phyloP scores from a whole-genome alignment of 2,329 filamentous ascomycete species.

The Waltergamsia citrina region DNA sequence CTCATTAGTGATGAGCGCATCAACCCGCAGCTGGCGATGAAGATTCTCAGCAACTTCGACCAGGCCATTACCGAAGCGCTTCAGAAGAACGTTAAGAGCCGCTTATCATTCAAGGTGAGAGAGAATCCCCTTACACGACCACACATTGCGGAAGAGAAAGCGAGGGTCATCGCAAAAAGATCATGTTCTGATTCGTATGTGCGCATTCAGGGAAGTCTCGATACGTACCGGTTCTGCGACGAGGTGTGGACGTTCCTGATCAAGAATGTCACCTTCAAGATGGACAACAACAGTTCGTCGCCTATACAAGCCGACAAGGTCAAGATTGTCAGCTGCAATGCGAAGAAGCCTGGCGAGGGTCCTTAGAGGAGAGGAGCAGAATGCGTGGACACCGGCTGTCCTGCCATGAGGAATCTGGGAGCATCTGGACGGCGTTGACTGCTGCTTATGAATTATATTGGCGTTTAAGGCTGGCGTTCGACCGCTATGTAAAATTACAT shows the following conservation, averaged over 20 bases:
- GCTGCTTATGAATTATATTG: no score
- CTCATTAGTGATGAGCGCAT: constrained; percentile 91
- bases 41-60: constrained; percentile 93
- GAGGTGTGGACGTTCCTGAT: constrained; percentile 99
- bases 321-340: constrained; percentile 97
- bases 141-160: no score
- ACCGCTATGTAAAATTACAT: no score
- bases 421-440: no score
- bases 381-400: no score
- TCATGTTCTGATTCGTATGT: background rate
- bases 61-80: constrained; percentile 85
- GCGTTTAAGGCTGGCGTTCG: no score
- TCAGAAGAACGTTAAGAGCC: constrained; percentile 83
- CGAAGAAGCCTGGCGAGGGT: constrained; percentile 53
- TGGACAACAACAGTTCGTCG: constrained; percentile 67
- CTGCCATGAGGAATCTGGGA: no score
- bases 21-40: constrained; percentile 97
- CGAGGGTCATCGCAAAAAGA: background rate
- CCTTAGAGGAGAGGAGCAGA: no score
- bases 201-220: constrained; percentile 68
- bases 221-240: constrained; percentile 98
- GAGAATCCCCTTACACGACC: no score
- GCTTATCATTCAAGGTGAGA: constrained; percentile 85
- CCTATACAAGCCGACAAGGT: constrained; percentile 79
- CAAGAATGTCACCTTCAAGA: constrained; percentile 98